Evolutionary conservation across 2,329 filamentous ascomycete genomes (phyloP).

Genomic region (Microdochium trichocladiopsis): DNA sequence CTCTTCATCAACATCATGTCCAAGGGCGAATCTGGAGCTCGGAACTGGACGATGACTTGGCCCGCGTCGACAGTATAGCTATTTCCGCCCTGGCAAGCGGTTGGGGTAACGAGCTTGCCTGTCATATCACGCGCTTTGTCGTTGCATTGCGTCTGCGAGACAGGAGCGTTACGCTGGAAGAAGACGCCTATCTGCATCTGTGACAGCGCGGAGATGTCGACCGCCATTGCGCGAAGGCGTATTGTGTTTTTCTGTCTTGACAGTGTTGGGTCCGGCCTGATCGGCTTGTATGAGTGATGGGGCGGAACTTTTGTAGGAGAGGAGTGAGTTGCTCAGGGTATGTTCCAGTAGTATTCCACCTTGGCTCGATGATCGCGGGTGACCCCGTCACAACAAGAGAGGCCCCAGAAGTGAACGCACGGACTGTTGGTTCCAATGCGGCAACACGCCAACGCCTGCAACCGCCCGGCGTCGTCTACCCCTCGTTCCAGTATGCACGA

Average conservation of each 20-base stretch:
- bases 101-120: conserved; percentile 3
- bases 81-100: conserved; percentile 5
- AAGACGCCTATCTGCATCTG: conserved; percentile 5
- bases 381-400: neutral
- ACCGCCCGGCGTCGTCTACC: no score
- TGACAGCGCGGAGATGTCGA: conserved; percentile 4
- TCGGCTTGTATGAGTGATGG: no score
- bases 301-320: neutral
- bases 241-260: neutral
- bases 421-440: neutral
- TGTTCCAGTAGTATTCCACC: neutral
- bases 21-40: conserved; percentile 1
- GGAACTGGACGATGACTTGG: conserved; percentile 6
- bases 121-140: conserved; percentile 3
- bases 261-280: neutral
- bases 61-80: conserved; percentile 8
- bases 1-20: conserved; percentile 3
- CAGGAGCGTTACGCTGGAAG: conserved; percentile 3
- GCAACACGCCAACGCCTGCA: neutral
- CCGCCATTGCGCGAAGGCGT: conserved; percentile 3
- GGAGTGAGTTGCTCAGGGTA: neutral
- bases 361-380: neutral
- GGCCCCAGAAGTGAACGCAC: neutral
- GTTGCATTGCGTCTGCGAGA: conserved; percentile 7
- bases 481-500: no score